Percentiles rank a stretch among this genome's conserved stretches.
Evolutionary conservation across 2,329 filamentous ascomycete genomes (phyloP).

Genomic region (Paraphaeosphaeria minitans): DNA sequence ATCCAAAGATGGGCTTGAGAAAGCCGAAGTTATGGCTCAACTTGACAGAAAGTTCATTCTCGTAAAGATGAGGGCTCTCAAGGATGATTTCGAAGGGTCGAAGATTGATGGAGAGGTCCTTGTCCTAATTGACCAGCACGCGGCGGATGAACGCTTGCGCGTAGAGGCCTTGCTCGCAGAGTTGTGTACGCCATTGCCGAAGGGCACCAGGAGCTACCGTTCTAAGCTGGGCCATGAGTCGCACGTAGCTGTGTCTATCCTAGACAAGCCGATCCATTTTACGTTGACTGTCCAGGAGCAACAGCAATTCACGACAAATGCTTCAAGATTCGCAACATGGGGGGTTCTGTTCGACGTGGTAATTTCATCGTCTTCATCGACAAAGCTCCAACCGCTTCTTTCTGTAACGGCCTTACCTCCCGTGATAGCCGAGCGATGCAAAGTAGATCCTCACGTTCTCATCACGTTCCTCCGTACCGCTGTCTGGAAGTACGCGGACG

Average conservation of each 20-base stretch:
- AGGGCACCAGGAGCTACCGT: constrained; percentile 22
- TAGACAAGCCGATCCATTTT: constrained; percentile 65
- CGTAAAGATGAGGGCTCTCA: constrained; percentile 56
- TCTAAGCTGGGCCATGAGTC: constrained; percentile 42
- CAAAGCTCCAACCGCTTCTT: constrained; percentile 39
- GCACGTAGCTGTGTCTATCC: constrained; percentile 34
- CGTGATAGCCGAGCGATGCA: constrained; percentile 76
- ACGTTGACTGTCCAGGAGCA: constrained; percentile 67
- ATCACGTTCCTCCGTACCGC: constrained; percentile 77
- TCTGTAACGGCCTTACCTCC: constrained; percentile 67
- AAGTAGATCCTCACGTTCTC: constrained; percentile 70
- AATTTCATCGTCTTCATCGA: constrained; percentile 10
- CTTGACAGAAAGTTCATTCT: constrained; percentile 92
- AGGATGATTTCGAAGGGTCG: constrained; percentile 8
- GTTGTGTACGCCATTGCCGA: constrained; percentile 50
- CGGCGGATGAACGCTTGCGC: constrained; percentile 85
- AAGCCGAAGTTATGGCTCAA: constrained; percentile 74
- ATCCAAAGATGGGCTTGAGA: constrained; percentile 58
- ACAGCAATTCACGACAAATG: constrained; percentile 60
- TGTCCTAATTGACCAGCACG: constrained; percentile 89
- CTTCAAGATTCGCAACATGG: constrained; percentile 70
- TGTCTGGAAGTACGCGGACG: constrained; percentile 63
- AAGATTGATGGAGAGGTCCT: constrained; percentile 52
- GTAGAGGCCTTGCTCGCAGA: constrained; percentile 74
- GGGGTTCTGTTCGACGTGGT: constrained; percentile 70